Conservation (phyloP, 139 green algal species). For the Chlorella sp. region DNA sequence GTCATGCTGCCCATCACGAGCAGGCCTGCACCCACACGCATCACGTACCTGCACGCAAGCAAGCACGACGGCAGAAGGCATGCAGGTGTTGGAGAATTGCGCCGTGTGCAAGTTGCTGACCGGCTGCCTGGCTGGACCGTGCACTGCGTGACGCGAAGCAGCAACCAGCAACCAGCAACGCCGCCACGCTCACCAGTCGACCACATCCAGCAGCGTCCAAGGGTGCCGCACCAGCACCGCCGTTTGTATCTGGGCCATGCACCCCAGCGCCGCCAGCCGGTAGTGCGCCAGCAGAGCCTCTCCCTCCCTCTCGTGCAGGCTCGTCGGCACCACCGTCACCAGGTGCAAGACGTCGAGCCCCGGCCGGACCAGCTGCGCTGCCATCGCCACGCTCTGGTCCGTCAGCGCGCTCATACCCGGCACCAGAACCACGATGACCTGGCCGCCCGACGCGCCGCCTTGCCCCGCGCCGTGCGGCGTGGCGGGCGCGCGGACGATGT, state of each 20-base stretch:
- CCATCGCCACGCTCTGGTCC: background rate
- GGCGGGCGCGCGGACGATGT: too few species aligned
- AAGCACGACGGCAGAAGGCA: too few species aligned
- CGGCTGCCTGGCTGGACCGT: too few species aligned
- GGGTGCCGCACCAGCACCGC: constrained; percentile 12
- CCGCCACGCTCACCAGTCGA: constrained; percentile 11
- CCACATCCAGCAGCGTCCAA: constrained; percentile 21
- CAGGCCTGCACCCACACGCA: background rate
- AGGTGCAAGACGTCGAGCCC: constrained; percentile 22
- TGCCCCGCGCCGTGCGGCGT: too few species aligned
- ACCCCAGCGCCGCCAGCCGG: constrained; percentile 8
- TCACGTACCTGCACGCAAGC: background rate
- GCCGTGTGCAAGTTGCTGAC: too few species aligned
- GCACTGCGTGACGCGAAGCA: too few species aligned
- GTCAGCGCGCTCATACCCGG: background rate
- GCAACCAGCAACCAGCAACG: background rate
- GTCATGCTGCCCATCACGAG: background rate
- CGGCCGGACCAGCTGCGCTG: constrained; percentile 2
- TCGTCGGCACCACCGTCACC: constrained; percentile 12
- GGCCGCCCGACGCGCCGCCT: background rate
- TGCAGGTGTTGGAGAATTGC: too few species aligned
- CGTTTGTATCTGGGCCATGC: constrained; percentile 14
- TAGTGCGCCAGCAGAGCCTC: constrained; percentile 16
- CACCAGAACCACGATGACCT: background rate
- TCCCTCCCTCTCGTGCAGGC: constrained; percentile 1